Conservation (phyloP, 139 green algal genomes). For the Ettlia oleoabundans region DNA sequence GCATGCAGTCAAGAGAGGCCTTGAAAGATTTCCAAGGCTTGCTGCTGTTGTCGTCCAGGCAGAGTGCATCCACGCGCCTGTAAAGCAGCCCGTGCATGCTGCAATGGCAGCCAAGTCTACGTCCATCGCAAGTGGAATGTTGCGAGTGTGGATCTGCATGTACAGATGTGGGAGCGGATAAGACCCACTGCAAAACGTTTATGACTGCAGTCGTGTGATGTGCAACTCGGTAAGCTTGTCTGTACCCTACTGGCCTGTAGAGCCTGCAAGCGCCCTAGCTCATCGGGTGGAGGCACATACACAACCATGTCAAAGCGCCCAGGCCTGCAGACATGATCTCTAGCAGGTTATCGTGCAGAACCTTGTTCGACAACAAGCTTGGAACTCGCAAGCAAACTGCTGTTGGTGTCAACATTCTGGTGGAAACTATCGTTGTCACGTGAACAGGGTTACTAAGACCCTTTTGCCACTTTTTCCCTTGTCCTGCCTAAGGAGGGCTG, state of each 20-base stretch:
- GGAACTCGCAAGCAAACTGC: neutral
- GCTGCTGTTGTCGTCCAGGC: neutral
- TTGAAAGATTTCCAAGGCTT: too few species aligned
- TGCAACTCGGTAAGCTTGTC: too few species aligned
- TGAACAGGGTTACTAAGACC: too few species aligned
- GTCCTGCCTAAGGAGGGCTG: constrained; percentile 72
- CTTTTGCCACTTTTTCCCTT: too few species aligned
- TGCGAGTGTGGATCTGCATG: constrained; percentile 48
- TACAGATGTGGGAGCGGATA: neutral
- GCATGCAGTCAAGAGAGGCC: too few species aligned
- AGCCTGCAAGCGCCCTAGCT: constrained; percentile 43
- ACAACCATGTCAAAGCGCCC: constrained; percentile 85
- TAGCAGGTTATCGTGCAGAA: neutral
- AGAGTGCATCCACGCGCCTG: constrained; percentile 37
- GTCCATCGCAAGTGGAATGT: constrained; percentile 75
- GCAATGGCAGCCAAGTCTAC: constrained; percentile 76
- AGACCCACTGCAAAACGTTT: neutral
- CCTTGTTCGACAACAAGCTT: neutral
- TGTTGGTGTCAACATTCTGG: too few species aligned
- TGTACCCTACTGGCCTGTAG: constrained; percentile 43
- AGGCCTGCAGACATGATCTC: constrained; percentile 40
- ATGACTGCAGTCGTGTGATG: too few species aligned
- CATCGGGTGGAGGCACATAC: constrained; percentile 91
- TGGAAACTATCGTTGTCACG: too few species aligned
- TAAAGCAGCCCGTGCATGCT: constrained; percentile 56